Conservation (phyloP, 2,329 filamentous ascomycete species). For the Alternaria sp. region DNA sequence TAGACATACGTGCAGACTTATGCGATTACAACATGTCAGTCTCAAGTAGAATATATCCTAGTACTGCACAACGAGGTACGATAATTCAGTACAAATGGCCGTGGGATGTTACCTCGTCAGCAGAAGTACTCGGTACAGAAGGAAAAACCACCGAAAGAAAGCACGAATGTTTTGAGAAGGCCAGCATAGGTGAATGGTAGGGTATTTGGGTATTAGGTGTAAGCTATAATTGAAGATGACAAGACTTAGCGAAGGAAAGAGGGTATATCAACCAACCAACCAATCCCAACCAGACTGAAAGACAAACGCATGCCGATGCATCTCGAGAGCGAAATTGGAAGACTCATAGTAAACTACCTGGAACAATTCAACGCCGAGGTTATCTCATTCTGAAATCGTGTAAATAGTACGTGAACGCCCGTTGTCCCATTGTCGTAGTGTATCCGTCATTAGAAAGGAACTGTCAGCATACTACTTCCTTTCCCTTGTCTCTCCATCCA, state of each 20-base stretch:
- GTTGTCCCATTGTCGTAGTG: not conserved
- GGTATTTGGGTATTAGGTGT: not conserved
- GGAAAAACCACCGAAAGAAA: not conserved
- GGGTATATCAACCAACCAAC: slow-evolving; percentile 28
- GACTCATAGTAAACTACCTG: not conserved
- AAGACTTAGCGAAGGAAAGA: slow-evolving; percentile 23
- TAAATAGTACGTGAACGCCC: not conserved
- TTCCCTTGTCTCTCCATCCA: slow-evolving; percentile 29
- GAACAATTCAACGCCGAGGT: slow-evolving; percentile 9
- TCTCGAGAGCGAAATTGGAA: not conserved
- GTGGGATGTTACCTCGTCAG: not conserved
- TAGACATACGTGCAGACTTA: not conserved
- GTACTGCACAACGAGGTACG: not conserved
- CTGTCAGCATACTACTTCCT: slow-evolving; percentile 22
- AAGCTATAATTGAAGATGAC: slow-evolving; percentile 7
- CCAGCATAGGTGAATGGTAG: not conserved
- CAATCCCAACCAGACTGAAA: slow-evolving; percentile 20
- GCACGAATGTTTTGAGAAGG: not conserved
- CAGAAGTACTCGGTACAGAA: not conserved
- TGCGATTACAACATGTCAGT: not conserved
- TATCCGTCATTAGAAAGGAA: not conserved
- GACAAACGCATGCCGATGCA: slow-evolving; percentile 12
- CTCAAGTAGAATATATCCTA: not conserved
- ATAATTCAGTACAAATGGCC: not conserved
- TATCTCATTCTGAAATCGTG: slow-evolving; percentile 8